Base-by-base conservation (phyloP, 2,329 filamentous ascomycete genomes). In the Calonectria ilicicola region DNA sequence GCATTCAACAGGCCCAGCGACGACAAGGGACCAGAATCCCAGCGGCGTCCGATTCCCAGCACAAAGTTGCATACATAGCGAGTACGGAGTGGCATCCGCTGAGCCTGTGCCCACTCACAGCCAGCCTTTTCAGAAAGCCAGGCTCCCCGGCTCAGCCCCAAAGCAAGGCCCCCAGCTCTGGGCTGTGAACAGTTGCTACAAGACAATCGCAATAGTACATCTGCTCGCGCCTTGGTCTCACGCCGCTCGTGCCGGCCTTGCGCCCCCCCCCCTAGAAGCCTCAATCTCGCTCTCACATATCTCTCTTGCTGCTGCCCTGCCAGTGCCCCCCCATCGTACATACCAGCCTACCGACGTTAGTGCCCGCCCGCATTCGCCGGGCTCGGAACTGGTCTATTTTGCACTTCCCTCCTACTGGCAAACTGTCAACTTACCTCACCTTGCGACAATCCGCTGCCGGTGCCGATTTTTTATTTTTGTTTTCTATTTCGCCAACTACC, bases 341-440 rank as follows among this genome's bases (percentile, higher is more conserved):
- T 49, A 32, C 65, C 44, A 47, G 29, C 42, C 47, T 35, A 32
- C 58, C 42, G 65, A 26, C 49, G 29, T 70, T 58, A 23, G 70
- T 69, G 69, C 67, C 49, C 47, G 65, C 47, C 46, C 23, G 27
- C 49, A 60, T 49, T 60, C 65, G 40, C 56, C 49, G 64, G 63
- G 47, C 65, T 65, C 72, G 65, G 73, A 73, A 70, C 70, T 67
- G 38, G 70, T 72, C 47, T 65, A 68, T 65, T 56, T 58, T 40
- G 42, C 49, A 58, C 29, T 29, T 21, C 27, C 29, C 69, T 40
- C 40, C 23, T 51, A 38, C 60, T 66, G 65, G 35, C 65, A 17
- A 58, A 38, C 60, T 64, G 38, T 58, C 65, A 64, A 49, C 69
- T 68, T 74, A 62, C 67, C 74, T 67, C 67, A 56, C 74, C 69